phyloP scores from a whole-genome alignment of 352 stramenopile species.

The Phytophthora pistaciae region DNA sequence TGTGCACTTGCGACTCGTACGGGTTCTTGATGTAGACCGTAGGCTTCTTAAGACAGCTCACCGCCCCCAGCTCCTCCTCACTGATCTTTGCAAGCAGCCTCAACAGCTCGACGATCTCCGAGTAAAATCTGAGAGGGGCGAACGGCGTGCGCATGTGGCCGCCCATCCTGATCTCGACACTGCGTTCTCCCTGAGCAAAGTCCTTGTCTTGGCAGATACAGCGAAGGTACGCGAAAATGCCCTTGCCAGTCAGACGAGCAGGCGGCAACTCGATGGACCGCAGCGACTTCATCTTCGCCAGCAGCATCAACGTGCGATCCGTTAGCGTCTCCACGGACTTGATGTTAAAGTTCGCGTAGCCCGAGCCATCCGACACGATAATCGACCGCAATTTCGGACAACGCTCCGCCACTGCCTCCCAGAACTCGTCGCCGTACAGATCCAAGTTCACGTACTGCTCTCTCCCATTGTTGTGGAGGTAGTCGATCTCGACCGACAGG shows the following conservation, averaged over 20 bases:
- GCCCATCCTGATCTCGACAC: not conserved
- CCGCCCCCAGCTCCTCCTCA: not conserved
- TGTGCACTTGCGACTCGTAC: not conserved
- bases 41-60: not conserved
- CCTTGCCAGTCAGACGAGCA: not conserved
- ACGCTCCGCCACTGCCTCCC: not conserved
- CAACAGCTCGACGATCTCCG: not conserved
- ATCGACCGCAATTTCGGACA: slow-evolving; percentile 17
- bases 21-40: not conserved
- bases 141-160: not conserved
- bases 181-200: not conserved
- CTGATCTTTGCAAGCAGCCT: not conserved
- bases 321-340: slow-evolving; percentile 19
- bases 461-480: not conserved
- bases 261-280: not conserved
- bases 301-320: not conserved
- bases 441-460: not conserved
- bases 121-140: not conserved
- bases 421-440: slow-evolving; percentile 24
- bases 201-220: not conserved
- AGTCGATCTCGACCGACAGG: not conserved
- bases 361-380: slow-evolving; percentile 12
- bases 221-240: slow-evolving; percentile 9
- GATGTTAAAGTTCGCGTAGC: slow-evolving; percentile 15
- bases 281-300: not conserved